phyloP scores from a whole-genome alignment of 306 rosid species.

The Glycine soja region DNA sequence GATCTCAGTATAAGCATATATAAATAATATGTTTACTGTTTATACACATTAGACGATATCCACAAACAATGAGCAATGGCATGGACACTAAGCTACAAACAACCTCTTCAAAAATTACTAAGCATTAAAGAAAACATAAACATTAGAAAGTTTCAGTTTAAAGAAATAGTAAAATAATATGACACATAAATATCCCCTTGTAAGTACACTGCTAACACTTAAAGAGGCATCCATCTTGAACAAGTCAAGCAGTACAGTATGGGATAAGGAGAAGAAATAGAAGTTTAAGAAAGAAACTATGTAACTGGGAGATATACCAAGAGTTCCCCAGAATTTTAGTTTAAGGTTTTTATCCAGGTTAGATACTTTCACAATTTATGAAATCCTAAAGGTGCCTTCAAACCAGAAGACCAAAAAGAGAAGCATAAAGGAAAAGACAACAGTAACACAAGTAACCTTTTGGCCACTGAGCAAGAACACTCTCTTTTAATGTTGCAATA shows the following conservation, averaged over 20 bases:
- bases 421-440: slow-evolving; percentile 1
- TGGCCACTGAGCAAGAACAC: slow-evolving; percentile 96
- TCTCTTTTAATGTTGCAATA: slow-evolving; percentile 85
- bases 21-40: neutral
- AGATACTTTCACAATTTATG: too few species aligned
- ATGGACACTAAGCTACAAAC: neutral
- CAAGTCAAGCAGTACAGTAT: neutral
- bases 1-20: neutral
- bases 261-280: too few species aligned
- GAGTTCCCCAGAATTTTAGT: too few species aligned
- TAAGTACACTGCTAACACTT: neutral
- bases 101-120: neutral
- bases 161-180: neutral
- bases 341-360: too few species aligned
- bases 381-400: neutral
- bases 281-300: too few species aligned
- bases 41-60: neutral
- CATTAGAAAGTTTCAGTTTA: neutral
- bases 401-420: slow-evolving; percentile 6
- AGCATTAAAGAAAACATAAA: slow-evolving; percentile 5
- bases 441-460: slow-evolving; percentile 65
- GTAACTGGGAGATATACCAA: too few species aligned
- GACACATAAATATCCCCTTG: neutral
- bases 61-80: slow-evolving; percentile 4
- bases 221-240: neutral